Conservation (phyloP, 2,329 filamentous ascomycete genomes). For the Neonectria ditissima region DNA sequence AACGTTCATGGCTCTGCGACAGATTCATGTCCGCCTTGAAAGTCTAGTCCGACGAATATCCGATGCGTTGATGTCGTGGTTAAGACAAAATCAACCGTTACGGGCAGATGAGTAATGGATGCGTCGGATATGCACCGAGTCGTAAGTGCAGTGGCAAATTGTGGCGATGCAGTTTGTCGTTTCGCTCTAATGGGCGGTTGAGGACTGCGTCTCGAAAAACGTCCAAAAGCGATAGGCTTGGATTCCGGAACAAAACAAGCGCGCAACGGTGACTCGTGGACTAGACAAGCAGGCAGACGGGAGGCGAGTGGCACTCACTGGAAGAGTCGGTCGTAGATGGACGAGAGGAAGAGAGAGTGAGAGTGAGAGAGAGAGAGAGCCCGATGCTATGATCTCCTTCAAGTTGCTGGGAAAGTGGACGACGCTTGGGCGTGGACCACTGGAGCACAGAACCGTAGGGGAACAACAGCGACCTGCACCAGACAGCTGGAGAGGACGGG, state of each 20-base stretch:
- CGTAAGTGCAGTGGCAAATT: background rate
- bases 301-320: constrained; percentile 33
- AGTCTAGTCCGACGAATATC: background rate
- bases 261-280: constrained; percentile 3
- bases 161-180: too few species aligned
- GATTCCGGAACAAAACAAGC: background rate
- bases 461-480: constrained; percentile 42
- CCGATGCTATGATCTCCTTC: constrained; percentile 34
- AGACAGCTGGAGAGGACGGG: constrained; percentile 46
- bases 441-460: constrained; percentile 28
- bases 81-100: background rate
- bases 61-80: background rate
- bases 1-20: background rate
- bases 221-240: background rate
- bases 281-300: background rate
- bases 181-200: background rate
- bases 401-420: constrained; percentile 28
- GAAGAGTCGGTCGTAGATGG: constrained; percentile 36
- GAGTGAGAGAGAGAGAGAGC: constrained; percentile 26
- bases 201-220: too few species aligned
- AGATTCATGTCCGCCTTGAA: background rate
- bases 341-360: constrained; percentile 28
- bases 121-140: background rate
- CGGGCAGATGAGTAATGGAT: background rate
- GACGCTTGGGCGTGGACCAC: constrained; percentile 28